Base-by-base conservation (phyloP, 2,329 filamentous ascomycete genomes). In the Penicillium frequentans region DNA sequence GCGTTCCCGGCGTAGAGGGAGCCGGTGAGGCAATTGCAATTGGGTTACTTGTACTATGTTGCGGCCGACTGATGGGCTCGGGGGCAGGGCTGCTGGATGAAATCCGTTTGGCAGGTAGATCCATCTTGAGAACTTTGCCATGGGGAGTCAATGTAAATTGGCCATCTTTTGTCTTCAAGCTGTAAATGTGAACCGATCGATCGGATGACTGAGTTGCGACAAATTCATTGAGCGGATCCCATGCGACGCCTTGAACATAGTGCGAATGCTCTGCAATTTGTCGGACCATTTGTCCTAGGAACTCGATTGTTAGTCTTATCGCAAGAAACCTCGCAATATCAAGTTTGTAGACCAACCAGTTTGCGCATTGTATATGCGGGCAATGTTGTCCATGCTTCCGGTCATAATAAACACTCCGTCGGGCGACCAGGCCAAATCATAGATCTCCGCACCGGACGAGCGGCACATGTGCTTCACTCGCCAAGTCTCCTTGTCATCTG, bases 341-440 rank as follows among this genome's bases (percentile, higher is more conserved):
- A 21, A 23, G 10, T 9, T 21, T 19, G 8, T 27, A 35, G 47
- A 65, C 83, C 62, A 80, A 93, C 91, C 93, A 68, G 90, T 95
- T 63, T 90, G 89, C 55, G 93, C 90, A 75, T 96, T 97, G 81
- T 97, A 98, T 67, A 99, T 98, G 58, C 93, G 86, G 57, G 95
- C 93, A 72, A 98, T 89, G 73, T 99, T 99, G 79, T 99, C 95
- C 93, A 99, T 98, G 78, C 95, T 98, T 39, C 95, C 95, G 24
- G 96, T 97, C 68, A 99, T 97, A 79, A 99, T 96, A 78, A 96
- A 95, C 39, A 88, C 81, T 39, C 90, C 92, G 75, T 99, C 95
- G n/a, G 96, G 96, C 49, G 95, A 98, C 96, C 95, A 99, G 50
- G 95, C 95, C 56, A 99, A 80, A 75, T 99, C 95, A 77, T 99